Conservation (phyloP, 2,329 filamentous ascomycete species). For the Pseudopyricularia javanii region DNA sequence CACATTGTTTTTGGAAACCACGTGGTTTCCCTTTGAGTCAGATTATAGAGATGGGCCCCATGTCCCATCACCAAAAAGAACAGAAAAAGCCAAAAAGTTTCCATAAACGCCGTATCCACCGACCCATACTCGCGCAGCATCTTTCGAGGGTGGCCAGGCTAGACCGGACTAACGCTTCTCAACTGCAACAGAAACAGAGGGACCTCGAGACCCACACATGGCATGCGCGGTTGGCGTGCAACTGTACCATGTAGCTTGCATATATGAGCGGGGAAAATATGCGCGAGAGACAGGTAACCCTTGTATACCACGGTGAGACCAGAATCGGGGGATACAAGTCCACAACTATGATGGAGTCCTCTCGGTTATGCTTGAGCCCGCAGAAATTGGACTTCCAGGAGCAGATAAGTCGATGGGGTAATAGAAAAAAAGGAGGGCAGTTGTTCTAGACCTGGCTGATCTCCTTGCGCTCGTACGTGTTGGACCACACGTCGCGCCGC, state of each 20-base stretch:
- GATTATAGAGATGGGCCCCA: background rate
- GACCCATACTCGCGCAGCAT: background rate
- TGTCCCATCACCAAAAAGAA: background rate
- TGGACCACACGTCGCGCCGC: constrained; percentile 19
- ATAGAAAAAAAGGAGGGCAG: background rate
- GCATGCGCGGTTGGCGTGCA: too few relatives aligned
- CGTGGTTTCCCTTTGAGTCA: too few relatives aligned
- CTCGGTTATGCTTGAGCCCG: background rate
- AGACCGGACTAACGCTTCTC: background rate
- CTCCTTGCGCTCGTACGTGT: constrained; percentile 10
- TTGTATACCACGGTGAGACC: too few relatives aligned
- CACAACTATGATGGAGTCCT: too few relatives aligned
- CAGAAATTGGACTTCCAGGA: background rate
- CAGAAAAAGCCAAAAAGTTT: background rate
- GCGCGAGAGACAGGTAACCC: too few relatives aligned
- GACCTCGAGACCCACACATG: too few relatives aligned
- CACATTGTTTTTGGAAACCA: too few relatives aligned
- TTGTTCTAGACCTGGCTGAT: background rate
- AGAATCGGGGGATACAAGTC: too few relatives aligned
- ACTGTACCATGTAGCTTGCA: too few relatives aligned
- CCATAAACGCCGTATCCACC: background rate
- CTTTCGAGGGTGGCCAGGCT: background rate
- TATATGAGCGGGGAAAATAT: too few relatives aligned
- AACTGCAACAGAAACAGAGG: too few relatives aligned
- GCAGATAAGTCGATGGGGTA: too few relatives aligned